Conservation (phyloP, 2,329 filamentous ascomycete genomes). For the Tothia fuscella region DNA sequence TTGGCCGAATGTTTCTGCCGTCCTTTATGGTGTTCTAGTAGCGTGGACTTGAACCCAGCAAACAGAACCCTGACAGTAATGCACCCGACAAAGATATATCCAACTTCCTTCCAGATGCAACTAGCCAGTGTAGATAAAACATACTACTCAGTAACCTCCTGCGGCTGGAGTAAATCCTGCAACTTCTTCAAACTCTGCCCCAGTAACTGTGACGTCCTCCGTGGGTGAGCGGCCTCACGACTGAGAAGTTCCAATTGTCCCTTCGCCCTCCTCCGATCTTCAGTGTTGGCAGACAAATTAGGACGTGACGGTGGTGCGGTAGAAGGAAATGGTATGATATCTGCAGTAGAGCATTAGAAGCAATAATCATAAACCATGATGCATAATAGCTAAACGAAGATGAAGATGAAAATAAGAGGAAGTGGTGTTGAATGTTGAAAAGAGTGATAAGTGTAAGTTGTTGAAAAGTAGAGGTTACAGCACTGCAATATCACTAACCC, state of each 20-base stretch:
- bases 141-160: conserved; percentile 61
- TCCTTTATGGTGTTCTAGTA: too few relatives aligned
- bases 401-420: too few relatives aligned
- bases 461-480: too few relatives aligned
- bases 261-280: conserved; percentile 18
- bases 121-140: too few relatives aligned
- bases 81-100: too few relatives aligned
- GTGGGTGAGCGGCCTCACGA: conserved; percentile 49
- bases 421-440: conserved; percentile 1
- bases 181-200: conserved; percentile 64
- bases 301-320: conserved; percentile 28
- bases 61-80: too few relatives aligned
- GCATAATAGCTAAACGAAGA: not conserved
- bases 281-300: conserved; percentile 23
- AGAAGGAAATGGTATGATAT: conserved; percentile 34
- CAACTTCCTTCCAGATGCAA: conserved; percentile 14
- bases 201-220: conserved; percentile 50
- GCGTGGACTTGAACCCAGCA: too few relatives aligned
- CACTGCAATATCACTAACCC: too few relatives aligned
- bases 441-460: not conserved
- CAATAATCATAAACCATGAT: not conserved
- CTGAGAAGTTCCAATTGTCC: conserved; percentile 56
- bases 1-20: too few relatives aligned
- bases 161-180: conserved; percentile 58
- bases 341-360: too few relatives aligned